Percentiles rank a stretch among this genome's conserved stretches.
Evolutionary conservation across 768 basidiomycete genomes (phyloP).

Genomic region (Pleurotus tuber-regium): DNA sequence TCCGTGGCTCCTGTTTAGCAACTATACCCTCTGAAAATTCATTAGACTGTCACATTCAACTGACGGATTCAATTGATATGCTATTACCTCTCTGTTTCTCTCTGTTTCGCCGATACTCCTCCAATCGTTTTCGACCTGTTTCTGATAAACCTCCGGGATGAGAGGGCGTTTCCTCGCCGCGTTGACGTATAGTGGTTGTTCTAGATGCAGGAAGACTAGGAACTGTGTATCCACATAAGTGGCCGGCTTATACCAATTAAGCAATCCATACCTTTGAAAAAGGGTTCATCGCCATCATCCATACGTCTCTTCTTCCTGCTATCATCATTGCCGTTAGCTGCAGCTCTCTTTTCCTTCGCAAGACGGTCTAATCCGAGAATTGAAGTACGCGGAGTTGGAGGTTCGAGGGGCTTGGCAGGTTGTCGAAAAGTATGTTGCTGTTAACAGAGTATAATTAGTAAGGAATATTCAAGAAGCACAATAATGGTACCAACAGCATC

Average conservation of each 20-base stretch:
- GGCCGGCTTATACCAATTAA: neutral
- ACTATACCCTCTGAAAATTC: conserved; percentile 72
- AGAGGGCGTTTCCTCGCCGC: conserved; percentile 90
- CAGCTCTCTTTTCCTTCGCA: conserved; percentile 83
- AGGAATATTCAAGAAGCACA: neutral
- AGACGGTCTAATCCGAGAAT: conserved; percentile 85
- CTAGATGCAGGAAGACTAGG: conserved; percentile 66
- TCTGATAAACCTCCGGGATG: conserved; percentile 89
- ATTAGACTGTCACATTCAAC: too few relatives aligned
- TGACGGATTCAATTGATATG: too few relatives aligned
- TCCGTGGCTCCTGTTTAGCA: conserved; percentile 52
- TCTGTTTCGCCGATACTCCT: conserved; percentile 69
- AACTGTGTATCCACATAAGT: conserved; percentile 52
- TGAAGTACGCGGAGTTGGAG: conserved; percentile 76
- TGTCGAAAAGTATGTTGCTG: conserved; percentile 81
- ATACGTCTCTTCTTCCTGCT: conserved; percentile 66
- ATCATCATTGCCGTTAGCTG: conserved; percentile 43
- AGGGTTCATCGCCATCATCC: conserved; percentile 56
- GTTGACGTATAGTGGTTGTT: conserved; percentile 58
- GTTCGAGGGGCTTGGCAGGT: conserved; percentile 70
- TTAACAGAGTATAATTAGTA: conserved; percentile 2
- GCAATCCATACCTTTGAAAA: conserved; percentile 78
- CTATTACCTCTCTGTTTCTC: conserved; percentile 73
- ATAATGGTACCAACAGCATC: conserved; percentile 49
- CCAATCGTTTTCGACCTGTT: conserved; percentile 63